Base-by-base conservation (phyloP, 1,139 yeast genomes). In the Pichia sp. region DNA sequence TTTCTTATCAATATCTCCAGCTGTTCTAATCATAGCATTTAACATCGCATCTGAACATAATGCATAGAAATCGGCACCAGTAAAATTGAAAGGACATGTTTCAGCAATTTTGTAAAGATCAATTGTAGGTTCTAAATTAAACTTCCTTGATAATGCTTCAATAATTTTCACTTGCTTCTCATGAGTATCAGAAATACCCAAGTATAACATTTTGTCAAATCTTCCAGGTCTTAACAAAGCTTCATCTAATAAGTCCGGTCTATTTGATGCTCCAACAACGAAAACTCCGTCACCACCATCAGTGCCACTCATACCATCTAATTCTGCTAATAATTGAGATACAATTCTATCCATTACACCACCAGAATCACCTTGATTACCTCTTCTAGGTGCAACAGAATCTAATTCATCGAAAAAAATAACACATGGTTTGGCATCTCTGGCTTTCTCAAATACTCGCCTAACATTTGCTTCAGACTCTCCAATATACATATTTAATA, bases 271-370 rank as follows among this genome's bases (percentile, higher is more conserved):
- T 12, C 97, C 97, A 36, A 91, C 95, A 11, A 89, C 96, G 61
- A 91, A 91, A 1, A 91, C 95, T 8, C 96, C 97, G 47, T 88
- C 96, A 1, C 59, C 53, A 18, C 61, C 62, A 33, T 74, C 77
- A 14, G 79, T 75, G 6, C 83, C 78, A 56, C 93, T 82, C 96
- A 89, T 89, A 31, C 97, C 97, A 58, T 91, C 98, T 37, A 91
- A 68, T 60, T 91, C 98, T 0, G 97, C 96, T 38, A 91, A 68
- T 38, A 91, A 67, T 61, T 91, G 98, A 0, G 96, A 88, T 1
- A 91, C 98, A 52, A 91, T 91, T 62, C 98, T 74, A 60, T 91
- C 97, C 97, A 89, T 89, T 5, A 89, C 97, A 49, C 97, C 97
- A 20, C 97, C 97, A 2, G 96, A 86, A 61, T 91, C 97, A 26